Percentiles rank a stretch among this genome's conserved stretches.
Conservation (phyloP, 352 stramenopile species). For the Phytophthora pluvialis region DNA sequence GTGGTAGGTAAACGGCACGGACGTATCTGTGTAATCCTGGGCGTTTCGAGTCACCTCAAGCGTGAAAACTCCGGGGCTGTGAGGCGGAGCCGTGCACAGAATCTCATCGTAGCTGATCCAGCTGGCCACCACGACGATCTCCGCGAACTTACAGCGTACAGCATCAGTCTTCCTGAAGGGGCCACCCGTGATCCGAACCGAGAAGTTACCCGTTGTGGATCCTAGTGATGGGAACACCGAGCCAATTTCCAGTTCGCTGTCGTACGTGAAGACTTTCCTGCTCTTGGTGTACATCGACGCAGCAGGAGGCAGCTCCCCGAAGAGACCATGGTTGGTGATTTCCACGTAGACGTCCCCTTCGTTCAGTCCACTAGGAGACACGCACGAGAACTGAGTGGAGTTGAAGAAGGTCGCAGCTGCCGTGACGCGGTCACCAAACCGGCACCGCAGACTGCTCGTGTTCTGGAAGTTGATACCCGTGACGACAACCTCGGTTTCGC, state of each 20-base stretch:
- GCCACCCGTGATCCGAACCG: constrained; percentile 82
- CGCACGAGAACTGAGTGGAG: constrained; percentile 68
- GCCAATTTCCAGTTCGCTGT: constrained; percentile 64
- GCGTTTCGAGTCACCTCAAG: constrained; percentile 92
- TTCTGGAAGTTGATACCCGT: constrained; percentile 81
- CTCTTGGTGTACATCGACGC: constrained; percentile 50
- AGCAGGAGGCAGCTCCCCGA: neutral
- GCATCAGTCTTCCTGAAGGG: constrained; percentile 77
- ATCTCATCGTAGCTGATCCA: constrained; percentile 80
- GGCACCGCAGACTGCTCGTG: constrained; percentile 66
- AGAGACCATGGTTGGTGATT: constrained; percentile 72
- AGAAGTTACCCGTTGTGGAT: constrained; percentile 87
- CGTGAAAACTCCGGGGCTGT: constrained; percentile 69
- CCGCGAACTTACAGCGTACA: constrained; percentile 90
- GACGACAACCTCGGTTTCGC: constrained; percentile 86
- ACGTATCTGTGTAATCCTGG: constrained; percentile 89
- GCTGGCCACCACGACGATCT: constrained; percentile 61
- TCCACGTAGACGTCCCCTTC: constrained; percentile 60
- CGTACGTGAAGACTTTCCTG: constrained; percentile 80
- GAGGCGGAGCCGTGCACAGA: constrained; percentile 72
- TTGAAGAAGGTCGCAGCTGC: constrained; percentile 65
- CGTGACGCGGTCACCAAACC: constrained; percentile 61
- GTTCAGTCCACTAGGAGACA: constrained; percentile 53
- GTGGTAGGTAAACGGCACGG: constrained; percentile 86
- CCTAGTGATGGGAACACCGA: constrained; percentile 83